A percentile compares a stretch with the other conserved stretches of the same genome.
Conservation (phyloP, 768 basidiomycete genomes). For the Exsudoporus frostii region DNA sequence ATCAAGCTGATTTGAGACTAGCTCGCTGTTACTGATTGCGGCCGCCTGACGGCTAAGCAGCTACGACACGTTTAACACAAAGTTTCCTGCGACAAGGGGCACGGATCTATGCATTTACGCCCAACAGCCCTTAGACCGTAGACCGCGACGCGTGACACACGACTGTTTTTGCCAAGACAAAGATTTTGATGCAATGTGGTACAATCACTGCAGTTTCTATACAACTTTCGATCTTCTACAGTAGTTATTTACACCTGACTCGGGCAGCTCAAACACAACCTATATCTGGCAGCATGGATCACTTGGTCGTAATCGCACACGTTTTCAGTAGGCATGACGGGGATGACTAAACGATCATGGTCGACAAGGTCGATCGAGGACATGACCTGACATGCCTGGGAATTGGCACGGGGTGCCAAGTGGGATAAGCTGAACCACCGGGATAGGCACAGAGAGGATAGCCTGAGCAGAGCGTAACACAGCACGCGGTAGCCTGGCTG, state of each 20-base stretch:
- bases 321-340: constrained; percentile 1
- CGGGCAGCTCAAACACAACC: constrained; percentile 7
- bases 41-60: constrained; percentile 25
- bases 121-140: constrained; percentile 34
- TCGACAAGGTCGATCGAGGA: background rate
- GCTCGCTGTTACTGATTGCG: constrained; percentile 12
- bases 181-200: constrained; percentile 12
- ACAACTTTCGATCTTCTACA: constrained; percentile 29
- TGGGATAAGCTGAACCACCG: background rate
- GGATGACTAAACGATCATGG: background rate
- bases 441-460: background rate
- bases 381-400: constrained; percentile 18
- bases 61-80: constrained; percentile 52
- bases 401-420: constrained; percentile 5
- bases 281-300: constrained; percentile 15
- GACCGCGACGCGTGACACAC: constrained; percentile 12
- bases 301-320: constrained; percentile 20
- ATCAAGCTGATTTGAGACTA: constrained; percentile 20
- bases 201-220: constrained; percentile 16
- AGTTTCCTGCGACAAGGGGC: constrained; percentile 58
- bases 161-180: constrained; percentile 2
- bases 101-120: constrained; percentile 51
- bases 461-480: constrained; percentile 11
- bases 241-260: constrained; percentile 23
- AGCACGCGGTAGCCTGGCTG: background rate